phyloP scores from a whole-genome alignment of 495 filamentous ascomycete genomes.

The Xylaria scruposa region DNA sequence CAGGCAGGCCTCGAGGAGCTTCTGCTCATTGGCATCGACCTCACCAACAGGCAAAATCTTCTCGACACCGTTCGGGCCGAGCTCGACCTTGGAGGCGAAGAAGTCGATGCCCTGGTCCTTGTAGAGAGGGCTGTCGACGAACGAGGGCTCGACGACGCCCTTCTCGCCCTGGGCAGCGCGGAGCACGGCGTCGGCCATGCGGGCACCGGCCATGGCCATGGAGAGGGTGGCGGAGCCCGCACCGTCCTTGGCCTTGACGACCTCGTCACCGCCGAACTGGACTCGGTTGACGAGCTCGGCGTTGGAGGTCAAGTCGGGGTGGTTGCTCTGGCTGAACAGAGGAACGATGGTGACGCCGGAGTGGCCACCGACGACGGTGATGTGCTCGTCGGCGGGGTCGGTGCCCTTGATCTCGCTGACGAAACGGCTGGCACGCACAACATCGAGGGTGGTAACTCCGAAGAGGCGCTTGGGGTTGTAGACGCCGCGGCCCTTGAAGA shows the following conservation, averaged over 20 bases:
- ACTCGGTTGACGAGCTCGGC: slow-evolving; percentile 87
- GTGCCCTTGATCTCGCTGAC: slow-evolving; percentile 89
- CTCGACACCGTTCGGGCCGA: slow-evolving; percentile 95
- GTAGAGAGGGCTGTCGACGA: slow-evolving; percentile 95
- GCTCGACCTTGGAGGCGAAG: slow-evolving; percentile 93
- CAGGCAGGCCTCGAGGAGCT: slow-evolving; percentile 83
- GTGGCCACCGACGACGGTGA: slow-evolving; percentile 96
- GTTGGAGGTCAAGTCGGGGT: slow-evolving; percentile 79
- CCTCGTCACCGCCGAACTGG: slow-evolving; percentile 99
- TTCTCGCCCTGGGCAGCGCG: slow-evolving; percentile 92
- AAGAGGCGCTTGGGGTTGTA: slow-evolving; percentile 99
- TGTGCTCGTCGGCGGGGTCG: slow-evolving; percentile 89
- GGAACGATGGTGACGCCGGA: slow-evolving; percentile 98
- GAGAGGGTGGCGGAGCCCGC: slow-evolving; percentile 97
- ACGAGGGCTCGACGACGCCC: slow-evolving; percentile 94
- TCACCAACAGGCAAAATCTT: slow-evolving; percentile 86
- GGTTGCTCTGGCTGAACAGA: slow-evolving; percentile 91
- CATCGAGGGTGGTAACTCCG: slow-evolving; percentile 98
- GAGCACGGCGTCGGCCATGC: slow-evolving; percentile 94
- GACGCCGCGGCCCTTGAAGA: slow-evolving; percentile 90
- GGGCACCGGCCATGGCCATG: slow-evolving; percentile 98
- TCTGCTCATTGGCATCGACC: slow-evolving; percentile 83
- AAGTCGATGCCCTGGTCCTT: slow-evolving; percentile 96
- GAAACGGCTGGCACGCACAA: slow-evolving; percentile 97
- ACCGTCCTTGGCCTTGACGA: slow-evolving; percentile 98